These are phyloP conservation scores for Plantago ovata DNA, from an alignment of 257 asterid species.

Conservation along the genomic window DNA sequence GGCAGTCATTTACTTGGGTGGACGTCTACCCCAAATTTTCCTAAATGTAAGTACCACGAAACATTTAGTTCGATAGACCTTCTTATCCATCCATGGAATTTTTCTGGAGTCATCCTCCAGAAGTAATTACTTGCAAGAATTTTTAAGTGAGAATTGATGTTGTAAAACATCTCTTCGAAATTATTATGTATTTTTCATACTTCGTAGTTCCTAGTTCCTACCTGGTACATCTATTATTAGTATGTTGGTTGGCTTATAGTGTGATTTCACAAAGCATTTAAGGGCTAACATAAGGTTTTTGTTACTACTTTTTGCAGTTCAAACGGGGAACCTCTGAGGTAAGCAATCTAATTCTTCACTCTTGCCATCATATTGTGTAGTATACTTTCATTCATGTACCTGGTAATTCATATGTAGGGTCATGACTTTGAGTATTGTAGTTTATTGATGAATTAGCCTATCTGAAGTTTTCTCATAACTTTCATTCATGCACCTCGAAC, in stretches of 20 bases:
- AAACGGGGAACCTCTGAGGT: slow-evolving; percentile 68
- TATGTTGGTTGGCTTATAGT: neutral
- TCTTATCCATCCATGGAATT: slow-evolving; percentile 1
- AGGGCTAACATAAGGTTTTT: slow-evolving; percentile 6
- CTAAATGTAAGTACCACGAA: slow-evolving; percentile 39
- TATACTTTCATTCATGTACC: neutral
- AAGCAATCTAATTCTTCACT: slow-evolving; percentile 10
- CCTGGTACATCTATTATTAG: slow-evolving; percentile 9
- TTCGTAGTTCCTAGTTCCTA: no score
- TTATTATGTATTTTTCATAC: neutral
- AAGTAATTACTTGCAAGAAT: neutral
- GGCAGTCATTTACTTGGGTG: slow-evolving; percentile 64
- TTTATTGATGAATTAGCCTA: neutral
- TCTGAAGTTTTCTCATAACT: no score
- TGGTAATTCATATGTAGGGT: neutral
- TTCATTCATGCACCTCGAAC: neutral
- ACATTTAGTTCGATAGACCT: no score
- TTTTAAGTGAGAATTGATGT: neutral
- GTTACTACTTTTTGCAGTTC: slow-evolving; percentile 33
- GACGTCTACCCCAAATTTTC: slow-evolving; percentile 70
- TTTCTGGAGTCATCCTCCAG: neutral
- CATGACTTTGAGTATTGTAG: neutral
- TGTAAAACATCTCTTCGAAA: neutral
- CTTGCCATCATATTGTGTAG: neutral
- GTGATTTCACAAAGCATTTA: neutral